Conservation (phyloP, 2,329 filamentous ascomycete genomes). For the Westerdykella aurantiaca region DNA sequence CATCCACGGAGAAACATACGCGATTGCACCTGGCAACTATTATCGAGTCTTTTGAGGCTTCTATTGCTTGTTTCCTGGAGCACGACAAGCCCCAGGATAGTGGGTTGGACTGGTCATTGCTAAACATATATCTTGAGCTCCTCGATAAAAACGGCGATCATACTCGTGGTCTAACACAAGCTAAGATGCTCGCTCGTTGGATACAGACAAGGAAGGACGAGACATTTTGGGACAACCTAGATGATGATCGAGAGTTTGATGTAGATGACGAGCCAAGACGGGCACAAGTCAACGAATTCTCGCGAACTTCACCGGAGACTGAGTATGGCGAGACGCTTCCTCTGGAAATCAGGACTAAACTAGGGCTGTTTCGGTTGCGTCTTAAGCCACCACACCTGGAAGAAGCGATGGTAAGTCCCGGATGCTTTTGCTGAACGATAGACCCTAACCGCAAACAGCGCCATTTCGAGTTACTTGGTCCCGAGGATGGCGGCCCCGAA, state of each 20-base stretch:
- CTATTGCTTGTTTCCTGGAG: conserved; percentile 46
- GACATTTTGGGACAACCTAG: conserved; percentile 66
- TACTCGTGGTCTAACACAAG: conserved; percentile 59
- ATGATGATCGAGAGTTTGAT: conserved; percentile 90
- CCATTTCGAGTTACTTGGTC: conserved; percentile 59
- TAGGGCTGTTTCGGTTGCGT: conserved; percentile 76
- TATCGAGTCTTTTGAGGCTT: conserved; percentile 47
- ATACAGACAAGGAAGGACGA: conserved; percentile 71
- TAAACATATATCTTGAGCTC: conserved; percentile 80
- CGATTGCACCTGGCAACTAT: conserved; percentile 45
- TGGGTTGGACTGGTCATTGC: conserved; percentile 67
- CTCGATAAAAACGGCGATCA: conserved; percentile 61
- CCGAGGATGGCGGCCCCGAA: conserved; percentile 50
- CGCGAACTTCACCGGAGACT: conserved; percentile 48
- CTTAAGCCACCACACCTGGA: conserved; percentile 55
- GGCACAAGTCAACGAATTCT: conserved; percentile 55
- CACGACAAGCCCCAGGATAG: conserved; percentile 40
- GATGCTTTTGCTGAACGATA: conserved; percentile 36
- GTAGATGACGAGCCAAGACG: conserved; percentile 63
- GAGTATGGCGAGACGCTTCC: conserved; percentile 71
- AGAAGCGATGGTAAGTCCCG: conserved; percentile 67
- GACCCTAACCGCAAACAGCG: conserved; percentile 19
- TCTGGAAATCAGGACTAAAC: conserved; percentile 73
- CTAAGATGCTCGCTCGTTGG: conserved; percentile 74
- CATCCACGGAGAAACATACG: conserved; percentile 44